Base-by-base conservation (phyloP, 176 grass and related monocot species). In the Metroxylon sagu region DNA sequence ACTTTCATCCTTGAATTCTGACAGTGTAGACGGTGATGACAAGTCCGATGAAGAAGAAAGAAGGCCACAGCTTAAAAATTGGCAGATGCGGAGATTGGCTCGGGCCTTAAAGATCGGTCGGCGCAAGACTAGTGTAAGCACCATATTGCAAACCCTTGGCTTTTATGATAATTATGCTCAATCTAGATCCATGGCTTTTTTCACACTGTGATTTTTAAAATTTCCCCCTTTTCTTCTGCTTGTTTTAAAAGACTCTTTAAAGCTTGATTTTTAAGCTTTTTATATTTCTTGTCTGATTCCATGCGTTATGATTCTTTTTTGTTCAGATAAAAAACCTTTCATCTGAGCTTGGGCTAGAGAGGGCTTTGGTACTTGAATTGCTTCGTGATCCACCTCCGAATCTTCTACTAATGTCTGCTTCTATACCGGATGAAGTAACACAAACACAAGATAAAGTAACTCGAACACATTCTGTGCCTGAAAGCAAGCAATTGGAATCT, bases 291-390 rank as follows among this genome's bases (percentile, higher is more conserved):
- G 55, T 53, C 56, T 57, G 66, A 10, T 69, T 65, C 50, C 6
- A 35, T 29, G 56, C 70, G 66, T 43, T 43, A 43, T 43, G 35
- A 2, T 43, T 43, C 35, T 14, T 14, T 43, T 43, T 14, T n/a
- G n/a, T 23, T 43, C 67, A 98, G 93, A 98, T 92, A 67, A 98
- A 89, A 76, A 85, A 72, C 75, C 93, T 98, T 76, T 76, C 87
- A 48, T 84, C 68, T 48, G 87, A 98, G 58, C 81, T 92, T 43
- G 84, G 79, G 1, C 68, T 98, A 43, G 93, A 98, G 55, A 89
- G 88, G 77, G 70, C 69, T 69, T 57, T 77, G 62, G 82, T 98
- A 30, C 86, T 98, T 28, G 79, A 92, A 80, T 72, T 85, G 52
- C 84, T 98, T 57, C 82, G 84, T 17, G 89, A 98, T 78, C 88